These are phyloP conservation scores for Epichloe gansuensis DNA, from an alignment of 2,329 filamentous ascomycete species.

Conservation along the genomic window DNA sequence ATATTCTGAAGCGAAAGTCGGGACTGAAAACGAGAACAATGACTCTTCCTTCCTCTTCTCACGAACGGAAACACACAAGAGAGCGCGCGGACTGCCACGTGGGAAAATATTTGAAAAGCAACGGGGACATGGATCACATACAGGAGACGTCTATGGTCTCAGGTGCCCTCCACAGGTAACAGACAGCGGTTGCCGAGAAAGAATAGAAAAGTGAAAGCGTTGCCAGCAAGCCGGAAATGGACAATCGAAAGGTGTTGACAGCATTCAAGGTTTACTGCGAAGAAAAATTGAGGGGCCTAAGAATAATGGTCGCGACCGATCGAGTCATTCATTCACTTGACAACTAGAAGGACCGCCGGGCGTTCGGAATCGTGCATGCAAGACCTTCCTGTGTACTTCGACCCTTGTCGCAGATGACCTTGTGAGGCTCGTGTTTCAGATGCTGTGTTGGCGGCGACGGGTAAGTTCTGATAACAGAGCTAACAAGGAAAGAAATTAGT, in stretches of 20 bases:
- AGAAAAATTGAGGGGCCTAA: neutral
- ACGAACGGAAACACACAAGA: neutral
- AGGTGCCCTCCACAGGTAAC: neutral
- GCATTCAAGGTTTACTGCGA: neutral
- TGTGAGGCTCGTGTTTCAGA: constrained; percentile 4
- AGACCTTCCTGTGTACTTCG: neutral
- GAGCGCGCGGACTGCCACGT: neutral
- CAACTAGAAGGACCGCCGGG: neutral
- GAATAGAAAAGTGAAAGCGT: neutral
- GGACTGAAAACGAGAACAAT: neutral
- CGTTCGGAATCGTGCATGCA: neutral
- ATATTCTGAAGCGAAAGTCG: neutral
- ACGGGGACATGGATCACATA: constrained; percentile 2
- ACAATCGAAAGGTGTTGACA: neutral
- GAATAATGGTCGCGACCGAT: neutral
- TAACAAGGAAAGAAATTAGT: neutral
- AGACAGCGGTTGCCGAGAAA: neutral
- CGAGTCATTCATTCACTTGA: neutral
- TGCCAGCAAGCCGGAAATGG: constrained; percentile 1
- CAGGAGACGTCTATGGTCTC: constrained; percentile 3
- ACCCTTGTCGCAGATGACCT: constrained; percentile 1
- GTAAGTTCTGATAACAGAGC: neutral
- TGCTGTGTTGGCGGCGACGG: neutral
- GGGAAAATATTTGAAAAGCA: neutral
- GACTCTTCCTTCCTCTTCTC: neutral